Evolutionary conservation across 2,329 filamentous ascomycete species (phyloP), one percentile per base, ranked within the genome.

Genomic region (Aspergillus quadrilineatus): DNA sequence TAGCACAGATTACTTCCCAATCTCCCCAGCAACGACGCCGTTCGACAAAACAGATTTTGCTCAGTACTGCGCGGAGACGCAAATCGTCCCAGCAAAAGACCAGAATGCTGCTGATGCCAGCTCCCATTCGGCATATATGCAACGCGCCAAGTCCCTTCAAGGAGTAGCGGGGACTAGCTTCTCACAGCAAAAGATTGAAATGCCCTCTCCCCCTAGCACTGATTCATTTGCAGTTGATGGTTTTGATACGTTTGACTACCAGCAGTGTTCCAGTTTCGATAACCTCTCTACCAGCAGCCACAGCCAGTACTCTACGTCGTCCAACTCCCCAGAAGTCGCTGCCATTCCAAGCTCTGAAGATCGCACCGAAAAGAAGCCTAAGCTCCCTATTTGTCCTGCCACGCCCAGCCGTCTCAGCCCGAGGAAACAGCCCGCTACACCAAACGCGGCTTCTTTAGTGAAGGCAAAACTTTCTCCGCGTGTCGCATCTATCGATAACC

Each of bases 1-100:
- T 26, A 32, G 29, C 51, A 42, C 57, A 86, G 86, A 77, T 62
- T 87, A 85, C 65, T 83, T 84, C 62, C 87, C 87, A 56, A 82
- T 86, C 45, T 90, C 88, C 29, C 87, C 88, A 52, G 82, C 82
- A 65, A 83, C 85, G 51, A 89, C 85, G 17, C 86, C 87, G 12
- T 72, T 76, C 65, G 75, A 73, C 64, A 68, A 70, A 63, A 69
- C 72, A 51, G 70, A 73, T 57, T 64, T 71, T 58, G 65, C 69
- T 55, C 70, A 71, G 44, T 73, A 75, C 53, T 69, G 69, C 60
- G 69, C 70, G 60, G 75, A 74, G 55, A 61, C 70, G 36, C 70
- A 75, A 47, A 63, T 70, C 26, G 76, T 75, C 22, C 75, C 77
- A 32, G 69, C 69, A 53, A 76, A 77, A 61, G 71, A 67, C 50